Percentiles rank a stretch among this genome's conserved stretches.
Conservation (phyloP, 108 stramenopile genomes). For the Schizochytrium sp. region DNA sequence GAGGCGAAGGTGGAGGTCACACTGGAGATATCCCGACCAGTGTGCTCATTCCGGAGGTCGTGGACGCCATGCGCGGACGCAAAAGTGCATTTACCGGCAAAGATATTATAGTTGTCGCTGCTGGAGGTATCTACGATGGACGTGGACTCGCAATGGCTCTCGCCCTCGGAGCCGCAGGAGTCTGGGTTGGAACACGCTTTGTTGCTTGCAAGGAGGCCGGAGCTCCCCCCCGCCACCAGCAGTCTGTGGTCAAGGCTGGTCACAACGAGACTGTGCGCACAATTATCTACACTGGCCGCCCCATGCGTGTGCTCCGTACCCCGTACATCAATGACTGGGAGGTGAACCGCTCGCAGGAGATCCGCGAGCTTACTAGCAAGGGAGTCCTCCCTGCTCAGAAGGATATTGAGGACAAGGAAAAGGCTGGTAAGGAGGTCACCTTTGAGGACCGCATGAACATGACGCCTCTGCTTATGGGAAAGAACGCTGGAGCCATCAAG, state of each 20-base stretch:
- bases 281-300: constrained; percentile 55
- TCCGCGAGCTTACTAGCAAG: constrained; percentile 44
- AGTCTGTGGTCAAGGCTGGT: constrained; percentile 47
- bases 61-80: constrained; percentile 45
- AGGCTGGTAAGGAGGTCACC: constrained; percentile 57
- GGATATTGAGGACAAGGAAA: constrained; percentile 53
- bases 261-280: constrained; percentile 50
- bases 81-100: neutral
- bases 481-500: constrained; percentile 50
- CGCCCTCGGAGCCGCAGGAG: constrained; percentile 57
- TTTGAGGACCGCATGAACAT: constrained; percentile 48
- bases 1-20: constrained; percentile 62
- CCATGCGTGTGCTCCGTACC: constrained; percentile 34
- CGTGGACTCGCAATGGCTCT: constrained; percentile 59
- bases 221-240: constrained; percentile 46
- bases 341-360: constrained; percentile 26
- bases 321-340: constrained; percentile 54
- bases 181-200: constrained; percentile 53
- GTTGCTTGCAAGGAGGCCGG: constrained; percentile 34
- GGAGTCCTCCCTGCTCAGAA: constrained; percentile 43
- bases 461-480: constrained; percentile 57
- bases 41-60: constrained; percentile 56
- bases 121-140: constrained; percentile 59
- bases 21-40: constrained; percentile 11
- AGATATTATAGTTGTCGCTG: constrained; percentile 36